Base-by-base conservation (phyloP, 257 asterid species). In the Voacanga thouarsii region DNA sequence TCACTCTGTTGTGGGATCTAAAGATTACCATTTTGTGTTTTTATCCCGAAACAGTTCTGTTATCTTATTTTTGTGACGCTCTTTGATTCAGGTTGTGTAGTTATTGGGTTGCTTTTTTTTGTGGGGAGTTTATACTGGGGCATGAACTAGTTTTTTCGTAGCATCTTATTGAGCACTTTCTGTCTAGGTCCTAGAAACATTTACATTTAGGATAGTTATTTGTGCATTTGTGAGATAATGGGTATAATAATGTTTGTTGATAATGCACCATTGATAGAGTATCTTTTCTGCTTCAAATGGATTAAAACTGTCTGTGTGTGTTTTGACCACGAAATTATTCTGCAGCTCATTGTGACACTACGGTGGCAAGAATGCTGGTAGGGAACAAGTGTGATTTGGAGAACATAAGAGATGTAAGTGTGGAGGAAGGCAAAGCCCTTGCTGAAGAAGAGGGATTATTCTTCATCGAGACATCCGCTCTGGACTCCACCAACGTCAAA, bases 351-450 rank as follows among this genome's bases (percentile, higher is more conserved):
- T 88, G 91, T 51, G 97, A 91, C 80, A 88, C 94, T 2, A 78
- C 92, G 3, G 87, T 87, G 16, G 97, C 92, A 30, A 88, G 77
- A 78, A 86, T 91, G 90, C 86, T 91, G 63, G 94, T 88, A 0
- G 97, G 94, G 75, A 91, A 91, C 89, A 91, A 91, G 80, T 85
- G 90, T 59, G 93, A 91, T 81, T 66, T 91, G 88, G 96, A 84
- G 37, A 85, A 83, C 73, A 88, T 91, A 30, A 86, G 93, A 86
- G 94, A 86, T 41, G 90, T 91, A 80, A 88, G 90, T 57, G 81
- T 89, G 83, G 96, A 88, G 60, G 90, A 91, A 39, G 93, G 90
- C 72, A 88, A 88, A 84, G 71, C 72, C 74, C 86, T 88, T 64
- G 97, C 94, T 6, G 91, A 91, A 81, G 88, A 90, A 82, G 90